These are phyloP conservation scores for Corrigiola litoralis DNA, from an alignment of 179 eudicot genomes.

Conservation along the genomic window DNA sequence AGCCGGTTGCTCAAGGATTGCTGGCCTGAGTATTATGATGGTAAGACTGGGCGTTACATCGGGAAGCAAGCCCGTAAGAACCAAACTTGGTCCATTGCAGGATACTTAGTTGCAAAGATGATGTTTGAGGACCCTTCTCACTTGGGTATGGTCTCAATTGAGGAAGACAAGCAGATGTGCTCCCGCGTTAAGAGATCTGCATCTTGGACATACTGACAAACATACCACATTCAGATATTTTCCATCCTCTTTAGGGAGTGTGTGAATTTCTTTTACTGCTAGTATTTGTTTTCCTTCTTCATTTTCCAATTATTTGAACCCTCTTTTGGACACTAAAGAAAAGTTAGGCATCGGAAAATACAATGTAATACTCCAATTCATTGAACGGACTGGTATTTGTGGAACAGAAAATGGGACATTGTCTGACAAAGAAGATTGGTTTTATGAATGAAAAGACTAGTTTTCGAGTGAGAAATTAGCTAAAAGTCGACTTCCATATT, in stretches of 20 bases:
- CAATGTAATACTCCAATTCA: no score
- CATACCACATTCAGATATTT: background rate
- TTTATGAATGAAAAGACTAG: no score
- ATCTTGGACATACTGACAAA: constrained; percentile 54
- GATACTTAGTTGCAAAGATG: constrained; percentile 78
- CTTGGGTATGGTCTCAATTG: constrained; percentile 71
- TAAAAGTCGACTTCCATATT: no score
- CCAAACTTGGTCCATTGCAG: constrained; percentile 85
- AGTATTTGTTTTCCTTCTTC: background rate
- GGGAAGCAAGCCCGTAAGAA: constrained; percentile 76
- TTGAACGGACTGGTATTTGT: no score
- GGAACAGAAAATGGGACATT: background rate
- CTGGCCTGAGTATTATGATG: constrained; percentile 82
- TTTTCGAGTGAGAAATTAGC: no score
- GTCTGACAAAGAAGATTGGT: no score
- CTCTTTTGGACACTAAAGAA: no score
- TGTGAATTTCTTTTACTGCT: background rate
- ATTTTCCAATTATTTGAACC: no score
- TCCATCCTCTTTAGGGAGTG: background rate
- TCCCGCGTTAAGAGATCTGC: constrained; percentile 63
- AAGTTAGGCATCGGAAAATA: no score
- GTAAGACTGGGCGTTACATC: constrained; percentile 59
- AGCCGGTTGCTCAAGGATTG: constrained; percentile 48
- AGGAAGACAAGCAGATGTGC: constrained; percentile 71
- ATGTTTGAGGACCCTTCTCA: constrained; percentile 83